phyloP scores from a whole-genome alignment of 2,329 filamentous ascomycete genomes.

The Exophiala bonariae region DNA sequence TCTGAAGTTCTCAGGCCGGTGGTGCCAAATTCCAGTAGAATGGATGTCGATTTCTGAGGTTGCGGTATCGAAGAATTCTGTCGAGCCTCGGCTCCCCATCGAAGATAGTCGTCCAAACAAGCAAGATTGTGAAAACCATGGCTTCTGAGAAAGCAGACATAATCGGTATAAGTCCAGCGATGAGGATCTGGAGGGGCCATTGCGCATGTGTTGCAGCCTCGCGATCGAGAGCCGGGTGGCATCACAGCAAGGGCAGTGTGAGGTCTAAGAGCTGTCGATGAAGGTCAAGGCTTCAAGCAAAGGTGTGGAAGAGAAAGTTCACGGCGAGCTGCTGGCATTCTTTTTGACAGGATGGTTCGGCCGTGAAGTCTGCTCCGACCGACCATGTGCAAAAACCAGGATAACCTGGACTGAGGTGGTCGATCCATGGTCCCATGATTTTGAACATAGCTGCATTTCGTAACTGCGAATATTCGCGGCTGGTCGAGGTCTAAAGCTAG shows the following conservation, averaged over 20 bases:
- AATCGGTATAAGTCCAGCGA: conserved; percentile 26
- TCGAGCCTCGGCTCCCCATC: conserved; percentile 20
- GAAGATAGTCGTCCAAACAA: conserved; percentile 22
- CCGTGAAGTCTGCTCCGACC: not conserved
- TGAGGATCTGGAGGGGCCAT: conserved; percentile 26
- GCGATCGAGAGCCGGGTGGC: conserved; percentile 7
- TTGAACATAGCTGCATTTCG: not conserved
- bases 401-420: not conserved
- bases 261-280: no score
- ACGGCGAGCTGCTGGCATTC: not conserved
- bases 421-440: conserved; percentile 6
- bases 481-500: conserved; percentile 7
- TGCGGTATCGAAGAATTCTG: conserved; percentile 12
- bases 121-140: conserved; percentile 27
- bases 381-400: conserved; percentile 1
- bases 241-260: conserved; percentile 11
- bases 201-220: conserved; percentile 20
- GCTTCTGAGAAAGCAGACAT: conserved; percentile 24
- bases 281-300: not conserved
- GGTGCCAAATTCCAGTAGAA: conserved; percentile 22
- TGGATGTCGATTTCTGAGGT: conserved; percentile 20
- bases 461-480: conserved; percentile 15
- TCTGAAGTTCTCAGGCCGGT: conserved; percentile 23
- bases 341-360: conserved; percentile 2
- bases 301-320: not conserved